Percentiles rank a stretch among this genome's conserved stretches.
Evolutionary conservation across 495 filamentous ascomycete genomes (phyloP).

Genomic region (Penicillium canariense): DNA sequence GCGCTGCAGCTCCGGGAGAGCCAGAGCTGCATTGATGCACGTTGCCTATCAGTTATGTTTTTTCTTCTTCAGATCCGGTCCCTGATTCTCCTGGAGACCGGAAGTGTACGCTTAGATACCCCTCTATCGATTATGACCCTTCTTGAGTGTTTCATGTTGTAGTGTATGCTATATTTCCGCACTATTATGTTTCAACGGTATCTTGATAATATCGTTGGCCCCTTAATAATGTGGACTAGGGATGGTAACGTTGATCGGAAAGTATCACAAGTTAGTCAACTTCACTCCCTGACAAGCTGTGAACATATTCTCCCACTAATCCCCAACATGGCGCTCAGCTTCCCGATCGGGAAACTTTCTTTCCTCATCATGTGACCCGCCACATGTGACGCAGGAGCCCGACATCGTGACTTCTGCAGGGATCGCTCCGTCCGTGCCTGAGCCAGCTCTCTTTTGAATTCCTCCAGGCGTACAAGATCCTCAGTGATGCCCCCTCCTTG

Average conservation of each 20-base stretch:
- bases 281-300: neutral
- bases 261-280: no score
- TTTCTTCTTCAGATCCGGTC: slow-evolving; percentile 9
- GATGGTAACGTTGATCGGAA: no score
- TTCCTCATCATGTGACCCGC: slow-evolving; percentile 10
- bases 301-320: no score
- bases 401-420: neutral
- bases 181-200: no score
- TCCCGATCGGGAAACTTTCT: neutral
- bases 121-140: slow-evolving; percentile 13
- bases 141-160: neutral
- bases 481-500: neutral
- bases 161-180: neutral
- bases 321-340: no score
- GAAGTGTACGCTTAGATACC: slow-evolving; percentile 32
- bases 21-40: neutral
- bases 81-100: slow-evolving; percentile 8
- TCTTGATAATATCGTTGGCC: no score
- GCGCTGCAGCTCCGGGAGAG: neutral
- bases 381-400: slow-evolving; percentile 8
- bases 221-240: no score
- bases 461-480: neutral
- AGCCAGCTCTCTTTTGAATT: neutral
- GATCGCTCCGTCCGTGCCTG: neutral
- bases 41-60: slow-evolving; percentile 5